Base-by-base conservation (phyloP, 495 filamentous ascomycete genomes). In the Aspergillus nidulans region DNA sequence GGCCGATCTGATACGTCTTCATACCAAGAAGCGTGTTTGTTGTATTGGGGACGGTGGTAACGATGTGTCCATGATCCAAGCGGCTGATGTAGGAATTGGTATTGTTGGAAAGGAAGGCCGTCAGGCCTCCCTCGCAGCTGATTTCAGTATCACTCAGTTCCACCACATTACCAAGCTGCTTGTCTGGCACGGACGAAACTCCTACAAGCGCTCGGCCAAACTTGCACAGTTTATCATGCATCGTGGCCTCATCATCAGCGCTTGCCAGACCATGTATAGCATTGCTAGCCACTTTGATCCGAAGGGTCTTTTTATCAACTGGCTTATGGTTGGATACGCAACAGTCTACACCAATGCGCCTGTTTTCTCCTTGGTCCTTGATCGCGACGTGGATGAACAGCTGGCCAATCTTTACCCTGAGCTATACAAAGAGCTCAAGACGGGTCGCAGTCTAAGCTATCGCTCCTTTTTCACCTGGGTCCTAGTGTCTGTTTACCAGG, bases 51-150 rank as follows among this genome's bases (percentile, higher is more conserved):
- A 99, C 60, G 94, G 94, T 38, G 94, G 94, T 48, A 99, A 99
- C 73, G 95, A 99, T 68, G 95, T 99, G 25, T 91, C 87, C 48
- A 99, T 99, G 95, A 99, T 99, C 61, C 92, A 96, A 73, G 92
- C 94, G 6, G 95, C 95, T 1, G 95, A 97, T 62, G 91, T 99
- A 1, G 95, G 95, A 38, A 91, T 99, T 53, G 95, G 95, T 28
- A 97, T 99, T 56, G 95, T 97, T 9, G 95, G 95, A 41, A 97
- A 97, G 71, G 95, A 99, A 71, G 95, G 95, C 16, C 85, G 89
- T 13, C 95, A 99, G 72, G 95, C 95, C 19, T 90, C 85, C 56
- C 81, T 99, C 2, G 95, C 95, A 0, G 95, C 95, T 2, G 95
- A 99, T 64, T 97, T 99, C 70, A 91, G 87, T 41, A 92, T 97